A percentile compares a stretch with the other conserved stretches of the same genome.
These are phyloP conservation scores for Vigna reflexopilosa DNA, from an alignment of 306 rosid genomes.

Conservation along the genomic window DNA sequence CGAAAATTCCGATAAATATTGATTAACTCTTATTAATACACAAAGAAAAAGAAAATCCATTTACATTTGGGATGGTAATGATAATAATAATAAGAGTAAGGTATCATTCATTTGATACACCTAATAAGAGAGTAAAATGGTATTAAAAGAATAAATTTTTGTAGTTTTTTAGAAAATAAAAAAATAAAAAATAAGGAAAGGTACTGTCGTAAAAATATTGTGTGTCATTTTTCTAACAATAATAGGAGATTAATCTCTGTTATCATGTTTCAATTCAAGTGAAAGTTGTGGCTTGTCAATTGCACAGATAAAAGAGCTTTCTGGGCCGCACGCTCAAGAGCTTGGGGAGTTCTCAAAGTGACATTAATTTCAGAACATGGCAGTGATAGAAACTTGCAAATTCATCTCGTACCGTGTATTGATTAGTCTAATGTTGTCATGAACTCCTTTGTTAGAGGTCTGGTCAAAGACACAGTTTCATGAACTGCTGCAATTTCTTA, in stretches of 20 bases:
- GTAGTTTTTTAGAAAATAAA: too few relatives aligned
- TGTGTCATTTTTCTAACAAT: too few relatives aligned
- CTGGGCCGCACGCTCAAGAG: constrained; percentile 5
- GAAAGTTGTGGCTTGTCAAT: constrained; percentile 2
- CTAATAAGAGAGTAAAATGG: too few relatives aligned
- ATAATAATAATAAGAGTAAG: too few relatives aligned
- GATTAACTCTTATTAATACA: too few relatives aligned
- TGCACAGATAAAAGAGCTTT: constrained; percentile 3
- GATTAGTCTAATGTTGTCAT: not conserved
- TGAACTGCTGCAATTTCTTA: constrained; percentile 39
- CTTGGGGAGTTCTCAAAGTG: constrained; percentile 18
- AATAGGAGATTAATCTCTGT: not conserved
- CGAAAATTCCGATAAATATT: too few relatives aligned
- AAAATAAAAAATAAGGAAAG: too few relatives aligned
- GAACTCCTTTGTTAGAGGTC: not conserved
- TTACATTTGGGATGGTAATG: not conserved
- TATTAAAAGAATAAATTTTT: too few relatives aligned
- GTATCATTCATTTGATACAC: too few relatives aligned
- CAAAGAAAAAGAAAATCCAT: not conserved
- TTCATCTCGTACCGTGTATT: constrained; percentile 28
- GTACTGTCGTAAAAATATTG: too few relatives aligned
- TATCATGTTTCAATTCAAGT: constrained; percentile 13
- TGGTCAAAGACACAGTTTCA: constrained; percentile 46
- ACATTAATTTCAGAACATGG: not conserved
- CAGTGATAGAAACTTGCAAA: constrained; percentile 33